Evolutionary conservation across 192 early-diverging fungal species (phyloP).

Genomic region (Linnemannia zychae): DNA sequence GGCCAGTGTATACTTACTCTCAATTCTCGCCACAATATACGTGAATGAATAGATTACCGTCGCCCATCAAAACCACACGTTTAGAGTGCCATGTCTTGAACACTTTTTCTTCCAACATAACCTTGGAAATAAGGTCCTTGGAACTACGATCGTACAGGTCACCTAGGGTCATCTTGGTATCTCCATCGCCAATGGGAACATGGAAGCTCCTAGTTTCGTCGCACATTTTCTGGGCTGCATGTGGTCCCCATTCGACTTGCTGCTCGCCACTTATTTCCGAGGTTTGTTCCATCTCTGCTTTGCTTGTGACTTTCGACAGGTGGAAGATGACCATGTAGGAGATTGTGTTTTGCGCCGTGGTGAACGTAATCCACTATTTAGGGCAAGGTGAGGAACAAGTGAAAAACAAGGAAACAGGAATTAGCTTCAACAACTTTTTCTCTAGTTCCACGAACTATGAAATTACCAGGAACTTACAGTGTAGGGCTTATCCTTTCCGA

Average conservation of each 20-base stretch:
- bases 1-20: no score
- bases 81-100: conserved; percentile 13
- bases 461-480: neutral
- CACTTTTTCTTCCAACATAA: conserved; percentile 15
- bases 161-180: neutral
- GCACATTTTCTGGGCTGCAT: neutral
- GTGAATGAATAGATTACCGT: neutral
- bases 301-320: neutral
- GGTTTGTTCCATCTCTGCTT: neutral
- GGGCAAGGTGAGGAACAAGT: neutral
- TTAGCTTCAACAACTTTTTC: no score
- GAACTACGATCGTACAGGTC: conserved; percentile 6
- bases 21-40: no score
- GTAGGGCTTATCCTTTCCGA: conserved; percentile 8
- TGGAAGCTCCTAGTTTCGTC: conserved; percentile 7
- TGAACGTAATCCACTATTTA: neutral
- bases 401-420: no score
- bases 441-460: no score
- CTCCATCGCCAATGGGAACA: neutral
- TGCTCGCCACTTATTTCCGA: neutral
- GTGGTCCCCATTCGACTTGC: neutral
- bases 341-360: no score
- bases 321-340: neutral
- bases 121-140: conserved; percentile 9
- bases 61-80: conserved; percentile 3